phyloP scores from a whole-genome alignment of 768 basidiomycete genomes.

The Rhodosporidiobolus odoratus region DNA sequence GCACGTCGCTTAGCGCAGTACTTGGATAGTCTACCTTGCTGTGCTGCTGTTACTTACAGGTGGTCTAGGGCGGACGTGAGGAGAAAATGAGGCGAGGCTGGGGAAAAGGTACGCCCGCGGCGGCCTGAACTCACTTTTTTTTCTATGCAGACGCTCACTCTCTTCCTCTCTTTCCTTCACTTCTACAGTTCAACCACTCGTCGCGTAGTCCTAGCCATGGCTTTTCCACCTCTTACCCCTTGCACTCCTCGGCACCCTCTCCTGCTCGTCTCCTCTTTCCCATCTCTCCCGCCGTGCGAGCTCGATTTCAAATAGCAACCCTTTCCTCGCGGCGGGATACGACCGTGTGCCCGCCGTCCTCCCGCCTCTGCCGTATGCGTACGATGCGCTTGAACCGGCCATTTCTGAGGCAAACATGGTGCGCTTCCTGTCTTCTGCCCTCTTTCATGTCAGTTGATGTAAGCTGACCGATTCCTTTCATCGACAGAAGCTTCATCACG shows the following conservation, averaged over 20 bases:
- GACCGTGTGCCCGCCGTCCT: not conserved
- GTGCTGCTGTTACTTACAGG: too few species aligned
- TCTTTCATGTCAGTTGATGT: not conserved
- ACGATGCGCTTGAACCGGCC: not conserved
- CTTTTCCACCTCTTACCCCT: too few species aligned
- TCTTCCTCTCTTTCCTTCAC: too few species aligned
- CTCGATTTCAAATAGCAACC: not conserved
- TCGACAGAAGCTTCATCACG: slow-evolving; percentile 1
- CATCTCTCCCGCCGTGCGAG: not conserved
- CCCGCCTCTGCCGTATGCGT: not conserved
- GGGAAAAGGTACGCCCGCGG: too few species aligned
- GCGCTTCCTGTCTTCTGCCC: not conserved
- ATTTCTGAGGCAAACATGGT: not conserved
- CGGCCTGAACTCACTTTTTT: too few species aligned
- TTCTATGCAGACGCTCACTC: too few species aligned
- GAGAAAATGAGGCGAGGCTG: too few species aligned
- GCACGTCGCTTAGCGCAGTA: too few species aligned
- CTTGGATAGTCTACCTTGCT: too few species aligned
- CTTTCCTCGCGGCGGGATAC: not conserved
- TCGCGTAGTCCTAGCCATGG: too few species aligned
- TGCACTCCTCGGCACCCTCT: not conserved
- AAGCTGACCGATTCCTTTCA: not conserved
- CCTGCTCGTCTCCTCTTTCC: not conserved
- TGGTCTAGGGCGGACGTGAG: too few species aligned
- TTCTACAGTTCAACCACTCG: too few species aligned